Conservation (phyloP, 345 rosid genomes). For the Salix brachista region DNA sequence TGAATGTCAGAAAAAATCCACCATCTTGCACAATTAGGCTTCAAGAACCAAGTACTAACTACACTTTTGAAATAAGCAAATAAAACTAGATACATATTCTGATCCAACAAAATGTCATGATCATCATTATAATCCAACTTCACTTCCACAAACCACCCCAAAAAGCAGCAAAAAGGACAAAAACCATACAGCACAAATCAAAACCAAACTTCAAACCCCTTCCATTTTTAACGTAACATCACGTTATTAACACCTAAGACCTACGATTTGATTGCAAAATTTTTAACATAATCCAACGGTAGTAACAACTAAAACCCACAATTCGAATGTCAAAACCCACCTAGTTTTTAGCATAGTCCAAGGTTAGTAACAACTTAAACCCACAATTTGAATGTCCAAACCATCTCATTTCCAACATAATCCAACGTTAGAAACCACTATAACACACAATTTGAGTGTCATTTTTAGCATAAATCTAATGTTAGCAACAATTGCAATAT, state of each 20-base stretch:
- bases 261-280: background rate
- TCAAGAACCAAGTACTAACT: background rate
- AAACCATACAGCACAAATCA: background rate
- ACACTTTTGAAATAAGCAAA: background rate
- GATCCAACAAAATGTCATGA: background rate
- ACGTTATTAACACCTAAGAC: background rate
- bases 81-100: background rate
- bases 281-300: background rate
- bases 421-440: background rate
- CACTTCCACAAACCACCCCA: background rate
- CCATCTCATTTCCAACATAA: background rate
- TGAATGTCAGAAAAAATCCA: background rate
- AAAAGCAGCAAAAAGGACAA: background rate
- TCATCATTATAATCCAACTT: background rate
- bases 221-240: background rate
- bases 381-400: background rate
- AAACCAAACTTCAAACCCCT: background rate
- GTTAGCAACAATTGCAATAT: background rate
- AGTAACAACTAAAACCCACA: background rate
- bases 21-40: background rate
- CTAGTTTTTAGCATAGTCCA: background rate
- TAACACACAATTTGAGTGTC: background rate
- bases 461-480: background rate
- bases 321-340: background rate
- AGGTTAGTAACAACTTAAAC: background rate